Percentiles rank a stretch among this genome's conserved stretches.
phyloP scores from a whole-genome alignment of 164 flowering plant genomes.

The Annona cherimola region DNA sequence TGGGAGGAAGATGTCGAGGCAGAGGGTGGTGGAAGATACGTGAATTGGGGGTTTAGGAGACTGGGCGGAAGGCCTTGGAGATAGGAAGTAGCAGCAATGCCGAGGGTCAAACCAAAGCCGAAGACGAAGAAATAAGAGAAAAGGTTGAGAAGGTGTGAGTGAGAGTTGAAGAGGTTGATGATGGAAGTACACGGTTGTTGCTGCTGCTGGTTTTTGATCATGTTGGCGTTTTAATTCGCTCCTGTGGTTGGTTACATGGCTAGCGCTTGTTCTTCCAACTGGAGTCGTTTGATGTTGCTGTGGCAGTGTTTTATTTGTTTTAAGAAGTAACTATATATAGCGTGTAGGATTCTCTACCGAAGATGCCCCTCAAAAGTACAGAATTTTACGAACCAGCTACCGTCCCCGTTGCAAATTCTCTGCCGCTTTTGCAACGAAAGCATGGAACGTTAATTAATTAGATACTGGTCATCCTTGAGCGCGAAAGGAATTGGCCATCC shows the following conservation, averaged over 20 bases:
- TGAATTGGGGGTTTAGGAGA: conserved; percentile 15
- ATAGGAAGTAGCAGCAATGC: conserved; percentile 1
- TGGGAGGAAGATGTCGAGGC: neutral
- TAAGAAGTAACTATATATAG: neutral
- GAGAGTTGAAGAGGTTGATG: conserved; percentile 3
- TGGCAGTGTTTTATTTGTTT: neutral
- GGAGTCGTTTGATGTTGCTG: neutral
- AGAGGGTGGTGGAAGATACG: conserved; percentile 4
- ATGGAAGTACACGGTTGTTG: neutral
- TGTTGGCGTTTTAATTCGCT: neutral
- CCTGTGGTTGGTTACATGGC: neutral
- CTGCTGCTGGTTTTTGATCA: neutral
- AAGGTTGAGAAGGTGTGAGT: conserved; percentile 6
- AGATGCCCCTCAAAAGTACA: neutral
- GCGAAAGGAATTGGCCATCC: neutral
- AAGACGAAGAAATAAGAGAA: conserved; percentile 7
- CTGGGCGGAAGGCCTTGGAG: conserved; percentile 2
- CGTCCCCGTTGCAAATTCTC: neutral
- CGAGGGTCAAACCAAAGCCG: conserved; percentile 10
- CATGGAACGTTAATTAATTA: too few species aligned
- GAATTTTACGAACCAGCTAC: neutral
- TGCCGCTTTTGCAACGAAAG: neutral
- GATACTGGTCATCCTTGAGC: too few species aligned
- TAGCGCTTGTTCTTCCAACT: neutral
- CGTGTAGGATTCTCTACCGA: neutral